phyloP scores from a whole-genome alignment of 1,284 basidiomycete genomes.

The Leccinum solheimii region DNA sequence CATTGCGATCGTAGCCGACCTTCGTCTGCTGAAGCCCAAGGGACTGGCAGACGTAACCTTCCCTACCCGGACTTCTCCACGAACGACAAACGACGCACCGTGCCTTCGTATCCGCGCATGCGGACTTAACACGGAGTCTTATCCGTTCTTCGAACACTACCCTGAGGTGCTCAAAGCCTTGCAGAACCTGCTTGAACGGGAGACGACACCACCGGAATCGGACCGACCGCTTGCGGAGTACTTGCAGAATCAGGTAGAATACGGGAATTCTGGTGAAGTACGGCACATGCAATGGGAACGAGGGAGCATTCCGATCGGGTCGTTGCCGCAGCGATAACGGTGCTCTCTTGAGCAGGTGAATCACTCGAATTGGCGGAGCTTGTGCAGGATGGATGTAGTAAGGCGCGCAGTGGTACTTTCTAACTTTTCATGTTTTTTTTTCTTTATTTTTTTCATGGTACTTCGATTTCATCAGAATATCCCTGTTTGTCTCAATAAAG shows the following conservation, averaged over 20 bases:
- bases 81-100: neutral
- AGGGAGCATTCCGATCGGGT: neutral
- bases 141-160: neutral
- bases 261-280: neutral
- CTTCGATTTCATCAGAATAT: neutral
- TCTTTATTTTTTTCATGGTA: too few species aligned
- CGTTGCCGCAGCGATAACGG: neutral
- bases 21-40: neutral
- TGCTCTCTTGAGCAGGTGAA: neutral
- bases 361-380: neutral
- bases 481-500: neutral
- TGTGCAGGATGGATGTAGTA: neutral
- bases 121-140: neutral
- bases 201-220: neutral
- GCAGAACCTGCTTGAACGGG: neutral
- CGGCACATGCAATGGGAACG: neutral
- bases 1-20: neutral
- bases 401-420: neutral
- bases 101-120: neutral
- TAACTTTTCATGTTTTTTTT: neutral
- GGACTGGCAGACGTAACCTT: neutral
- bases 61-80: neutral
- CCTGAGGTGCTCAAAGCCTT: neutral
- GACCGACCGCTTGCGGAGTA: neutral
- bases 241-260: neutral